Conservation (phyloP, 495 filamentous ascomycete species). For the Xylaria curta region DNA sequence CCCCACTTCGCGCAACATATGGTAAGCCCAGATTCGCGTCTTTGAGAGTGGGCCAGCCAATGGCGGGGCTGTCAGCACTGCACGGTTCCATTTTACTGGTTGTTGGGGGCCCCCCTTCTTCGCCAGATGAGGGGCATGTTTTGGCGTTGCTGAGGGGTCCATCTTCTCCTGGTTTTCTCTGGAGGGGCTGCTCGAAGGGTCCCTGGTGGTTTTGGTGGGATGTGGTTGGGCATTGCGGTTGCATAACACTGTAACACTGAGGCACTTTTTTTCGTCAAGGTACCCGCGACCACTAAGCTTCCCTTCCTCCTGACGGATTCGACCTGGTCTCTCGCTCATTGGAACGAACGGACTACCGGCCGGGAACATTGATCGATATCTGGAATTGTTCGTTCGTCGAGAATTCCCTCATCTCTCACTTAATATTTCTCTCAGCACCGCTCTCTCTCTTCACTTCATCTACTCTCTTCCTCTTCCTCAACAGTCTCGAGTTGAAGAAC, state of each 20-base stretch:
- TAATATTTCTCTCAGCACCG: background rate
- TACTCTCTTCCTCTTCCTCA: background rate
- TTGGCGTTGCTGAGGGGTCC: background rate
- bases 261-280: constrained; percentile 27
- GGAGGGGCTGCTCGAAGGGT: constrained; percentile 8
- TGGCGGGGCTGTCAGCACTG: constrained; percentile 24
- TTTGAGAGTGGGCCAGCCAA: constrained; percentile 4
- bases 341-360: constrained; percentile 16
- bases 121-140: background rate
- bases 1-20: constrained; percentile 4
- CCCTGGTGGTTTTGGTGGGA: background rate
- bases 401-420: constrained; percentile 26
- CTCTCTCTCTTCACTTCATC: background rate
- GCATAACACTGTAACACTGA: constrained; percentile 13
- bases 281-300: background rate
- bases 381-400: constrained; percentile 15
- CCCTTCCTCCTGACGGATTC: background rate
- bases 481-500: background rate
- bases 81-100: constrained; percentile 27
- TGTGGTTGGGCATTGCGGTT: background rate
- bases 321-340: background rate
- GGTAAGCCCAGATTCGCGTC: no score
- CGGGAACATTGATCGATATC: constrained; percentile 2
- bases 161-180: background rate
- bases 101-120: background rate